Percentiles rank a stretch among this genome's conserved stretches.
Conservation (phyloP, 2,329 filamentous ascomycete species). For the Myriosclerotinia duriaeana region DNA sequence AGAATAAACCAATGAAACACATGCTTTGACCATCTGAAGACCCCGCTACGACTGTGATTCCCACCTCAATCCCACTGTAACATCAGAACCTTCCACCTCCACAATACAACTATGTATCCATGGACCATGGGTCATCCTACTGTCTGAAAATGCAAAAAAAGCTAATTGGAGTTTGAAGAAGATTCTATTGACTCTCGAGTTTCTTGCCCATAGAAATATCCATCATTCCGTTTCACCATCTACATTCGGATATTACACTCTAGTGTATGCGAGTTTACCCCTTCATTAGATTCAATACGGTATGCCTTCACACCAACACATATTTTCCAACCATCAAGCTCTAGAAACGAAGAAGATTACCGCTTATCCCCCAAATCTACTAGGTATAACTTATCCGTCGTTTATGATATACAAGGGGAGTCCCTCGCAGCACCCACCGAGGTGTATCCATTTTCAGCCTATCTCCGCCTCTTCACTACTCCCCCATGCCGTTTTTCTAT, state of each 20-base stretch:
- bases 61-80: not conserved
- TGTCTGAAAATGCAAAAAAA: not conserved
- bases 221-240: not conserved
- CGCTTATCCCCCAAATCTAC: not conserved
- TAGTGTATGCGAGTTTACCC: not conserved
- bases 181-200: not conserved
- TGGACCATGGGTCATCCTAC: not conserved
- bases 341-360: not conserved
- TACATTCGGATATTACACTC: not conserved
- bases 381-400: not conserved
- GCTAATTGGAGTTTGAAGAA: not conserved
- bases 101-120: not conserved
- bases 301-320: not conserved
- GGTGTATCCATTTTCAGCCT: not conserved
- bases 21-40: not conserved
- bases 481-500: not conserved
- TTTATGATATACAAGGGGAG: constrained; percentile 14
- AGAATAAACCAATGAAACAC: not conserved
- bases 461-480: constrained; percentile 1
- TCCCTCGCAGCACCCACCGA: constrained; percentile 17
- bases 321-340: not conserved
- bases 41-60: not conserved
- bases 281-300: not conserved
- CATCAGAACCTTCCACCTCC: constrained; percentile 2
- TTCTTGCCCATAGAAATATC: not conserved